Evolutionary conservation across 352 stramenopile genomes (phyloP).

Genomic region (Phytophthora gonapodyides): DNA sequence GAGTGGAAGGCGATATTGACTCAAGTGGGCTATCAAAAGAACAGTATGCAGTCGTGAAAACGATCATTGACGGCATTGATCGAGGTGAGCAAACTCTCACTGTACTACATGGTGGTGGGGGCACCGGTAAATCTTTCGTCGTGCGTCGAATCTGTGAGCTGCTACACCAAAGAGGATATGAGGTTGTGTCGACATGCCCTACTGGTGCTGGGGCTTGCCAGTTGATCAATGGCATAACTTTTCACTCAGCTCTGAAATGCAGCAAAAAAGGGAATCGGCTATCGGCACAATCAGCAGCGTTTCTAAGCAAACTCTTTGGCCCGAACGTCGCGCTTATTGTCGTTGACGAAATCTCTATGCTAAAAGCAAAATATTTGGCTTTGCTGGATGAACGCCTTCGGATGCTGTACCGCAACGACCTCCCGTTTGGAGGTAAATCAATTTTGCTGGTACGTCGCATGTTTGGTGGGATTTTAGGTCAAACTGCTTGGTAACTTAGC

Average conservation of each 20-base stretch:
- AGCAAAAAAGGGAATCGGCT: slow-evolving; percentile 1
- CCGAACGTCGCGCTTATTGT: not conserved
- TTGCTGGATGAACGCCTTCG: slow-evolving; percentile 10
- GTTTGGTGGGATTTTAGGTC: too few species aligned
- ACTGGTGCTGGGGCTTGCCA: slow-evolving; percentile 12
- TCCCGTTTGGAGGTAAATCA: slow-evolving; percentile 8
- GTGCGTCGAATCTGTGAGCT: not conserved
- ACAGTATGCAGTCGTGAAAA: not conserved
- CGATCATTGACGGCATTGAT: not conserved
- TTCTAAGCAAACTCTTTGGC: not conserved
- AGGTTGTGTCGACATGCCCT: slow-evolving; percentile 19
- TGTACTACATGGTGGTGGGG: slow-evolving; percentile 1
- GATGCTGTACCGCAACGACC: not conserved
- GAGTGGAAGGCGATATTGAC: not conserved
- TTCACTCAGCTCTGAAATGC: slow-evolving; percentile 16
- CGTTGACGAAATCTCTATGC: slow-evolving; percentile 15
- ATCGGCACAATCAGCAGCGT: not conserved
- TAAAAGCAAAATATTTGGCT: slow-evolving; percentile 2
- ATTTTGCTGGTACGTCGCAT: slow-evolving; percentile 17
- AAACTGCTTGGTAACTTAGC: too few species aligned
- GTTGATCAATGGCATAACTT: slow-evolving; percentile 6
- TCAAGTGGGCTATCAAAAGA: slow-evolving; percentile 2
- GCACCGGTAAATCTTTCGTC: slow-evolving; percentile 12
- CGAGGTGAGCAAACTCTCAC: slow-evolving; percentile 2
- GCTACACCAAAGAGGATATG: slow-evolving; percentile 1